A percentile compares a stretch with the other conserved stretches of the same genome.
Conservation (phyloP, 768 basidiomycete species). For the Austroboletus eburneus region DNA sequence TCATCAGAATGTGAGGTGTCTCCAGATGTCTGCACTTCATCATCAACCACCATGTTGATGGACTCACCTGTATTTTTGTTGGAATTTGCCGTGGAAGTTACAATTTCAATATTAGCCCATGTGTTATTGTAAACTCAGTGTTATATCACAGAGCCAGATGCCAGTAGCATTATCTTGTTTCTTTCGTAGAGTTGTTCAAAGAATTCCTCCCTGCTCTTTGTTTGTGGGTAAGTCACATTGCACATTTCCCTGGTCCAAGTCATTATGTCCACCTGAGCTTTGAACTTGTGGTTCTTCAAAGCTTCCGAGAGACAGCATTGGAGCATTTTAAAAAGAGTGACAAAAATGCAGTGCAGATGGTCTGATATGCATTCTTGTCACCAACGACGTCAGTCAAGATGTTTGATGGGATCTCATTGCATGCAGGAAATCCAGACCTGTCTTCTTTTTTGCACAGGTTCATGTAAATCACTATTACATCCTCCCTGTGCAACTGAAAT, state of each 20-base stretch:
- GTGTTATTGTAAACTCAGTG: too few species aligned
- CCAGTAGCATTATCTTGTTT: too few species aligned
- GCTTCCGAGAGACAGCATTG: neutral
- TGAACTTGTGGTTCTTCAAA: neutral
- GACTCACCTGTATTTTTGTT: too few species aligned
- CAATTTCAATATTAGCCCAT: too few species aligned
- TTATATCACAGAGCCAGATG: too few species aligned
- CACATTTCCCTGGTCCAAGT: neutral
- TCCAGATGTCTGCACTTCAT: too few species aligned
- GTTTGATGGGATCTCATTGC: neutral
- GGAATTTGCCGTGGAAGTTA: too few species aligned
- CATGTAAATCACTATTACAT: neutral
- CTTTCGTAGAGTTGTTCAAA: too few species aligned
- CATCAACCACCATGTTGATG: too few species aligned
- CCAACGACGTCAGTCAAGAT: neutral
- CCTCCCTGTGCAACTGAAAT: neutral
- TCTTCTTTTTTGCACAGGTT: neutral
- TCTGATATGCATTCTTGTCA: neutral
- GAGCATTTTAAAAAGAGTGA: neutral
- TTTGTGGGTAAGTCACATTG: neutral
- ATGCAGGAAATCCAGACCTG: neutral
- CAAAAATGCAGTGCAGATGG: neutral
- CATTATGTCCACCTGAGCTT: too few species aligned
- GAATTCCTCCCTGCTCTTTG: too few species aligned
- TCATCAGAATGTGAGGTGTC: neutral